Conservation (phyloP, 805 yeast species). For the Starmerella stigmatis region DNA sequence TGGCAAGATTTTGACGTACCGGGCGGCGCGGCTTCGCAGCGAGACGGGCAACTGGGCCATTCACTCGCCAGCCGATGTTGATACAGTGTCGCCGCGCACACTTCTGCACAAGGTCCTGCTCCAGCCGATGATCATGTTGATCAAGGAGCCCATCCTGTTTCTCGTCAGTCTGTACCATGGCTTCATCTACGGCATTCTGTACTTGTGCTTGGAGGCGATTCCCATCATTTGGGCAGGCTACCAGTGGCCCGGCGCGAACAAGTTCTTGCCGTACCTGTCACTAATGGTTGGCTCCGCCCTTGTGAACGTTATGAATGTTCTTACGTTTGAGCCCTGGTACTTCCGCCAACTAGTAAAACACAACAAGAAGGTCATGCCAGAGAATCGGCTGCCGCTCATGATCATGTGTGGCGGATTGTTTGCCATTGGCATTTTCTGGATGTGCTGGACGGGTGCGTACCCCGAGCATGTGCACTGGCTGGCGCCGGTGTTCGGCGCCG, state of each 20-base stretch:
- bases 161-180: conserved; percentile 33
- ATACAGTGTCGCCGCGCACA: conserved; percentile 32
- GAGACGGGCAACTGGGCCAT: conserved; percentile 75
- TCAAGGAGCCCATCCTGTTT: conserved; percentile 33
- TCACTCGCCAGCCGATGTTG: conserved; percentile 50
- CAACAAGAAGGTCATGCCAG: conserved; percentile 57
- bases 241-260: conserved; percentile 45
- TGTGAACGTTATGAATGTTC: conserved; percentile 46
- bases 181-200: conserved; percentile 35
- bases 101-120: conserved; percentile 31
- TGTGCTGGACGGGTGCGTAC: conserved; percentile 80
- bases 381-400: conserved; percentile 68
- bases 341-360: conserved; percentile 37
- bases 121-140: conserved; percentile 30
- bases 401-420: conserved; percentile 58
- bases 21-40: conserved; percentile 53
- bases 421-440: conserved; percentile 74
- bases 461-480: conserved; percentile 65
- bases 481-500: conserved; percentile 60
- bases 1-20: conserved; percentile 50
- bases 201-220: conserved; percentile 33
- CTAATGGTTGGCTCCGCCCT: conserved; percentile 56
- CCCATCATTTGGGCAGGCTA: conserved; percentile 43
- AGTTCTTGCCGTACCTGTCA: conserved; percentile 72
- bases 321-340: conserved; percentile 45